Conservation (phyloP, 2,329 filamentous ascomycete species). For the Cryphonectria radicalis region DNA sequence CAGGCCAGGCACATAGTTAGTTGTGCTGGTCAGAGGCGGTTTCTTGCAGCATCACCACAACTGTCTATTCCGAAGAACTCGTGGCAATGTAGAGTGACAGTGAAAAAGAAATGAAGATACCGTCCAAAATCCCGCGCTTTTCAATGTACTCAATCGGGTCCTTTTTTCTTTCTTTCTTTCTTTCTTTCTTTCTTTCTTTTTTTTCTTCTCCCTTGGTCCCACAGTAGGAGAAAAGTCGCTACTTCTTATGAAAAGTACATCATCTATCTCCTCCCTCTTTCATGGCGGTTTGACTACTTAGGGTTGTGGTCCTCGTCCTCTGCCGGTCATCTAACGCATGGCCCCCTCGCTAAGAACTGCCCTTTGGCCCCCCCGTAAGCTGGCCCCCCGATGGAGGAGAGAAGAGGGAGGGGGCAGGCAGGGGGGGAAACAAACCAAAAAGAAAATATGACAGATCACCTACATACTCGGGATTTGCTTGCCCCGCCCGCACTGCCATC, state of each 20-base stretch:
- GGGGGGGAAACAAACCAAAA: neutral
- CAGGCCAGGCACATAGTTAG: no score
- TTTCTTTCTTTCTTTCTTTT: no score
- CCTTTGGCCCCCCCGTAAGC: neutral
- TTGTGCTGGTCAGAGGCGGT: neutral
- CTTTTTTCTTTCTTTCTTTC: no score
- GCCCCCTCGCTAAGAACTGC: conserved; percentile 27
- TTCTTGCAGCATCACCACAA: conserved; percentile 18
- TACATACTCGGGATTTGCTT: conserved; percentile 18
- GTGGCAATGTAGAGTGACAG: conserved; percentile 12
- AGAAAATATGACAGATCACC: conserved; percentile 22
- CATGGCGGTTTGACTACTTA: neutral
- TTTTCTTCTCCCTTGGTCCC: no score
- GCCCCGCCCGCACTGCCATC: no score
- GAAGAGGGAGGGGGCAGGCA: no score
- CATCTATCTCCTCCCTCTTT: neutral
- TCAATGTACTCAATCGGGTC: no score
- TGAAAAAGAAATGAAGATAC: no score
- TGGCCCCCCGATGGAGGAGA: conserved; percentile 5
- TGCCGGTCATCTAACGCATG: conserved; percentile 4
- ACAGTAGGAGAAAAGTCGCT: no score
- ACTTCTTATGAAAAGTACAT: neutral
- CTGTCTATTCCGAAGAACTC: neutral
- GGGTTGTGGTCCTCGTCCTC: neutral
- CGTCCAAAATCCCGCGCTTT: no score